Conservation (phyloP, 2,329 filamentous ascomycete species). For the Knufia fluminis region DNA sequence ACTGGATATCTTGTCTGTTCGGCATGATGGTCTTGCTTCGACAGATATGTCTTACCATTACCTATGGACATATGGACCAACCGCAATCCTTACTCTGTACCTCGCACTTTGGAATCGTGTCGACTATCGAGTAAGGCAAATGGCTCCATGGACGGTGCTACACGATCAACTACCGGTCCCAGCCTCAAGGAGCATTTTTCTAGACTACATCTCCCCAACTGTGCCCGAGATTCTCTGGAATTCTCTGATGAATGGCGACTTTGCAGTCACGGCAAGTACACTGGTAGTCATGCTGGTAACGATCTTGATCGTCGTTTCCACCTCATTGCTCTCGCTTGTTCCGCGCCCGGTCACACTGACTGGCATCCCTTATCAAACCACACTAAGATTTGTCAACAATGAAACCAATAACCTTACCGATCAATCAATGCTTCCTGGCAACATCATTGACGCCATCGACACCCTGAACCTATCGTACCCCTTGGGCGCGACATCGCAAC, state of each 20-base stretch:
- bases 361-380: neutral
- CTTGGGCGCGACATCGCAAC: neutral
- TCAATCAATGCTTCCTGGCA: neutral
- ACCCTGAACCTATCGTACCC: neutral
- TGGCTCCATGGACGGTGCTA: constrained; percentile 5
- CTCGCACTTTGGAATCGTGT: constrained; percentile 4
- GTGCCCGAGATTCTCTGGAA: neutral
- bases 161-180: neutral
- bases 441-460: neutral
- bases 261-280: neutral
- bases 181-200: neutral
- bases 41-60: constrained; percentile 6
- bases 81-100: constrained; percentile 6
- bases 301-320: neutral
- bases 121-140: constrained; percentile 8
- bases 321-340: neutral
- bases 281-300: neutral
- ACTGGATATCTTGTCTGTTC: neutral
- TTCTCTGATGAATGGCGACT: neutral
- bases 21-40: constrained; percentile 1
- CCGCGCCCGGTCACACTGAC: neutral
- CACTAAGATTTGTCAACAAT: neutral
- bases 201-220: constrained; percentile 7
- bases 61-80: constrained; percentile 9
- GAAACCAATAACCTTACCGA: neutral